Base-by-base conservation (phyloP, 768 basidiomycete genomes). In the Coprinellus micaceus region DNA sequence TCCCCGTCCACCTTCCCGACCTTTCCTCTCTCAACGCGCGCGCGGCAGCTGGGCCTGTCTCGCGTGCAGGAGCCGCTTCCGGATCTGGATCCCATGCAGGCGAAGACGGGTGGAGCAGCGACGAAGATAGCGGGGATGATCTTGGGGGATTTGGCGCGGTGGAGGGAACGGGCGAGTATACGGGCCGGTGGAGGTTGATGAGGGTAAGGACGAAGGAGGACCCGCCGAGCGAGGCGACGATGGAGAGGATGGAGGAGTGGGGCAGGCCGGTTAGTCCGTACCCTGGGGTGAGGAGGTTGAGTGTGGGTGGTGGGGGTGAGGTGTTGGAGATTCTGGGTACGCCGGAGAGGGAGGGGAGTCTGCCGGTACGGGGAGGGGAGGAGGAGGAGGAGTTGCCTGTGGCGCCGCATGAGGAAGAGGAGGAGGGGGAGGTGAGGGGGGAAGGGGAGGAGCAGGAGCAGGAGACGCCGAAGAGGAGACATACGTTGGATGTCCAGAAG, bases 181-280 rank as follows among this genome's bases (percentile, higher is more conserved):
- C 88, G 5, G 88, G 87, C 11, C 76, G 72, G 29, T 89, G 82
- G 72, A 81, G 70, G 64, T 75, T 78, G 55, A 59, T 84, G 50
- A 72, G 64, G 7, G 78, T 88, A 3, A 83, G 77, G 19, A 86
- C 83, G 19, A 89, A 88, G 71, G 69, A 68, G 17, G 88, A 86
- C 59, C 85, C 86, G 0, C 84, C 85, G 3, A 82, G 82, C 49
- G 84, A 81, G 60, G 73, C 71, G 13, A 83, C 82, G 19, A 68
- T 71, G 29, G 70, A 63, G 5, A 73, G 81, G 36, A 78, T 76
- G 68, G 79, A 82, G 25, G 68, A 73, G 19, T 88, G 88, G 87
- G 87, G 88, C 2, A 75, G 83, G 11, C 88, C 88, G 0, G 77
- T 83, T 41, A 89, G 86, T 52, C 88, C 88, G 0, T 87, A 80